Percentiles rank a stretch among this genome's conserved stretches.
Evolutionary conservation across 2,329 filamentous ascomycete species (phyloP).

Genomic region (Colletotrichum chrysophilum): DNA sequence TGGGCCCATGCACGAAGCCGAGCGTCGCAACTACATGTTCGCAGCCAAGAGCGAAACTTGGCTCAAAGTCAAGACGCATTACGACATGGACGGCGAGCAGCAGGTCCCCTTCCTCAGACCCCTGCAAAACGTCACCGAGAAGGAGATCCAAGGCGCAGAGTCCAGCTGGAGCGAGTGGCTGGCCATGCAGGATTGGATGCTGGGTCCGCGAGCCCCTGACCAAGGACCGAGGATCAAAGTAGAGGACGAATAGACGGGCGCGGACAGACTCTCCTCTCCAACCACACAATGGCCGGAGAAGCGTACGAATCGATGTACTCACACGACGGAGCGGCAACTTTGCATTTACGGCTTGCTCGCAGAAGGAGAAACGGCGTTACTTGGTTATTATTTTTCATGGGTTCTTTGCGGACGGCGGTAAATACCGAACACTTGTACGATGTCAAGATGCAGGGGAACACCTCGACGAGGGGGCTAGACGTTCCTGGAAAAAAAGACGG

Average conservation of each 20-base stretch:
- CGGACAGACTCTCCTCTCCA: background rate
- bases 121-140: slow-evolving; percentile 75
- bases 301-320: background rate
- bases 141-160: slow-evolving; percentile 84
- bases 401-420: background rate
- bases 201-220: slow-evolving; percentile 76
- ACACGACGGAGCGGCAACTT: background rate
- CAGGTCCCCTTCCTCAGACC: slow-evolving; percentile 87
- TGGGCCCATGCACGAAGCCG: slow-evolving; percentile 83
- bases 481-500: background rate
- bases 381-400: background rate
- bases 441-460: slow-evolving; percentile 5
- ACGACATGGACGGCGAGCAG: slow-evolving; percentile 86
- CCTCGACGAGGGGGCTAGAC: background rate
- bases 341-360: background rate
- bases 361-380: background rate
- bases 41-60: slow-evolving; percentile 92
- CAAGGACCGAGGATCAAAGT: slow-evolving; percentile 14
- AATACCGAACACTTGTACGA: slow-evolving; percentile 6
- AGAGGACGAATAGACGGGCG: slow-evolving; percentile 1
- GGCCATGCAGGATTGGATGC: slow-evolving; percentile 98
- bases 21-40: slow-evolving; percentile 93
- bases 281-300: background rate
- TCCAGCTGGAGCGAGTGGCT: slow-evolving; percentile 92
- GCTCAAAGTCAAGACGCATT: slow-evolving; percentile 86